Conservation (phyloP, 345 rosid species). For the Arabis hirsuta region DNA sequence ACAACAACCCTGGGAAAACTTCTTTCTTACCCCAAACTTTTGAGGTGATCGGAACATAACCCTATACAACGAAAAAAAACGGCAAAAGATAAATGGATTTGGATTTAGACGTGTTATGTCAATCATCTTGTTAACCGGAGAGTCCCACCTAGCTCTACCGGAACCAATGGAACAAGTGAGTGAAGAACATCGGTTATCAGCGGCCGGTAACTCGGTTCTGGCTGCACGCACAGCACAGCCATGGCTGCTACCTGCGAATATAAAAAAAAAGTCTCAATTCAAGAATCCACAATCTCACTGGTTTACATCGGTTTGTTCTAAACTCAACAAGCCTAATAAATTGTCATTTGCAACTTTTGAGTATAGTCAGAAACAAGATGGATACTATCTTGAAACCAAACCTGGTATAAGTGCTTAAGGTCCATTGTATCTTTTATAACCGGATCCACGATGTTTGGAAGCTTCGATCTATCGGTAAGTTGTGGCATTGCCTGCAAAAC, state of each 20-base stretch:
- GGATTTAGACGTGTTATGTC: not conserved
- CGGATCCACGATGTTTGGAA: conserved; percentile 84
- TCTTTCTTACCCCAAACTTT: conserved; percentile 22
- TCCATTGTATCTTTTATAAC: conserved; percentile 75
- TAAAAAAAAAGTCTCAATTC: not conserved
- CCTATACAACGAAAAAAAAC: not conserved
- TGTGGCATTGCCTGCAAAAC: conserved; percentile 89
- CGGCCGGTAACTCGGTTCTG: conserved; percentile 89
- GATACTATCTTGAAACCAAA: conserved; percentile 34
- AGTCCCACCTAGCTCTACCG: conserved; percentile 83
- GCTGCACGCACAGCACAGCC: conserved; percentile 86
- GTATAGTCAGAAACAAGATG: conserved; percentile 54
- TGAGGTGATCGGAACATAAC: conserved; percentile 8
- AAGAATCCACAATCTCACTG: conserved; percentile 20
- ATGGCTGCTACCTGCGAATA: conserved; percentile 89
- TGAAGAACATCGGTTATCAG: conserved; percentile 85
- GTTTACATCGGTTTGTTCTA: not conserved
- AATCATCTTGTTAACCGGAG: conserved; percentile 53
- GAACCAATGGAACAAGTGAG: conserved; percentile 80
- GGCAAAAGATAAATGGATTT: not conserved
- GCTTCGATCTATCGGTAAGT: conserved; percentile 82
- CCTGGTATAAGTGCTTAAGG: conserved; percentile 89
- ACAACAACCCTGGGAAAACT: conserved; percentile 15
- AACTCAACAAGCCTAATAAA: not conserved
- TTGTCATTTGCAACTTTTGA: conserved; percentile 49